These are phyloP conservation scores for Artemisia annua DNA, from an alignment of 129 eudicot species.

Conservation along the genomic window DNA sequence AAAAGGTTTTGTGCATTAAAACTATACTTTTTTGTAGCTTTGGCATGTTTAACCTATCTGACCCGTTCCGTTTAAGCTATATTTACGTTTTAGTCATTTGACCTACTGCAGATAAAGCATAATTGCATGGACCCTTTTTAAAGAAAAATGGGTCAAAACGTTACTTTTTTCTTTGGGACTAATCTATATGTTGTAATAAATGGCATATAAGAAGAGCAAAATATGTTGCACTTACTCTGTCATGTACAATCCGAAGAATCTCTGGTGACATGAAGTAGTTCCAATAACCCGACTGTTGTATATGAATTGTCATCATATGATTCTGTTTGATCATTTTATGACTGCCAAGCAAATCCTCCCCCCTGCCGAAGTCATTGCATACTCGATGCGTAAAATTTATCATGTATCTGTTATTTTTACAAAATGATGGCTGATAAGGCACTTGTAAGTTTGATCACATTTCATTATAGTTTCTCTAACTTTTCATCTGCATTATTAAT, in stretches of 20 bases:
- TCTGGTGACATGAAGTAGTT: neutral
- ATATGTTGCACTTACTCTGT: neutral
- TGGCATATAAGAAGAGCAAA: neutral
- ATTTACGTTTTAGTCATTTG: neutral
- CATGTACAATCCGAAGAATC: neutral
- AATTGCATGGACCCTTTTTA: neutral
- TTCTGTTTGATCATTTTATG: neutral
- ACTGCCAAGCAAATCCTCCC: neutral
- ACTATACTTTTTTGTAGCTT: too few species aligned
- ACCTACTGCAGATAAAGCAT: neutral
- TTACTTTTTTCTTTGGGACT: neutral
- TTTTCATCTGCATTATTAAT: neutral
- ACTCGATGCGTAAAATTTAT: conserved; percentile 73
- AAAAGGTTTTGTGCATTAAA: too few species aligned
- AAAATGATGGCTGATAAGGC: conserved; percentile 98
- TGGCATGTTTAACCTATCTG: too few species aligned
- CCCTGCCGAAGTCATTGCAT: conserved; percentile 43
- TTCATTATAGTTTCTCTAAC: neutral
- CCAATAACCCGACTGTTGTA: neutral
- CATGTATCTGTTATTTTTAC: too few species aligned
- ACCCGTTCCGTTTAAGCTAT: too few species aligned
- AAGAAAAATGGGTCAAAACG: neutral
- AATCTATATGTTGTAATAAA: neutral
- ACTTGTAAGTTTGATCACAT: conserved; percentile 50
- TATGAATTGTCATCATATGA: neutral